Evolutionary conservation across 2,329 filamentous ascomycete genomes (phyloP), one percentile per base, ranked within the genome.

Genomic region (Bipolaris cookei): DNA sequence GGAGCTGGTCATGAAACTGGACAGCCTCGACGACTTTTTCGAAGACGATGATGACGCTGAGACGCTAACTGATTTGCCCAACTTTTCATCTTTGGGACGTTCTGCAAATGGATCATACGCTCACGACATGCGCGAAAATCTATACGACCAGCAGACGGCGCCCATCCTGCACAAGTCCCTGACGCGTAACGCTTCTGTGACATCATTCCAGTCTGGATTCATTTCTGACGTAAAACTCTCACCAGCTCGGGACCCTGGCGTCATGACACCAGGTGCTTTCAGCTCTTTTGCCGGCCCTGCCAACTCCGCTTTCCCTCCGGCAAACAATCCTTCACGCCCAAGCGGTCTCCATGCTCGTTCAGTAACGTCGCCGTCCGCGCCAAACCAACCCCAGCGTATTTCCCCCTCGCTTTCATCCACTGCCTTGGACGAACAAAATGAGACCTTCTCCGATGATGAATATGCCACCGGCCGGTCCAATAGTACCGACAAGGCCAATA

Each of bases 111-210:
- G 68, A 4, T 58, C 69, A 4, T 75, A 71, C 56, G 45, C 61
- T 14, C 68, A 66, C 13, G 61, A 65, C 32, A 62, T 65, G 8
- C 87, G 88, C 49, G 91, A 93, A 20, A 88, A 91, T 71, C 79
- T 97, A 0, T 97, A 98, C 76, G 93, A 97, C 68, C 92, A 97
- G 74, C 91, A 96, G 72, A 96, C 95, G 6, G 82, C 95, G 10
- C 94, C 94, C 0, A 96, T 97, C 49, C 79, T 97, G 5, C 90
- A 95, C 67, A 91, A 95, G 70, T 95, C 92, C 0, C 82, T 90
- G 21, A 85, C 83, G 20, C 71, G 91, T 10, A 94, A 88, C 62
- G 88, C 89, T 35, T 90, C 86, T 48, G 85, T 87, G 1, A 84
- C 85, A 0, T 90, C 89, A 0, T 95, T 98, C 75, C 92, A 97